Evolutionary conservation across 2,329 filamentous ascomycete species (phyloP), one percentile per base, ranked within the genome.

Genomic region (Sarocladium brachiariae): DNA sequence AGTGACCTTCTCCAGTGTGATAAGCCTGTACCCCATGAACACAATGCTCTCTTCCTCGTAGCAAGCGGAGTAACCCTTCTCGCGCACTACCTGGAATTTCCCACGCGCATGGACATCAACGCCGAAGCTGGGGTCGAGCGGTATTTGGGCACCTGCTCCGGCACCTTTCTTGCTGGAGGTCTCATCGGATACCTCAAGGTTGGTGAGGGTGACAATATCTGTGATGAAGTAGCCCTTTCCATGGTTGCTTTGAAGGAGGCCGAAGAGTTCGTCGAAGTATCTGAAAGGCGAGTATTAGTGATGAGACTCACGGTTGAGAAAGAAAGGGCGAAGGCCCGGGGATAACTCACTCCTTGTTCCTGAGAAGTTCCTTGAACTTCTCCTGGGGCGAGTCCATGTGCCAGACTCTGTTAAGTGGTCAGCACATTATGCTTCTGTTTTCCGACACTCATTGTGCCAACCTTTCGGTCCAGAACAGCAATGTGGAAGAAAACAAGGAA

Each of bases 301-400:
- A 34, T 21, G 18, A 43, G 38, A 43, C 23, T 6, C 4, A 18
- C 10, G 7, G 5, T 23, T 19, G 16, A 21, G 37, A 39, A 19
- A n/a, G n/a, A 14, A 6, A 14, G 16, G 10, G 37, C 30, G 21
- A 8, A 7, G n/a, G 39, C 21, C 25, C 6, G 21, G 31, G 9
- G 41, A 9, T 8, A 4, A 49, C 46, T 49, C 33, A 63, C 37
- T 56, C 43, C 43, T 54, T 56, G 52, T 62, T 52, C 30, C 54
- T 52, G 16, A 62, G 54, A 18, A 63, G 56, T 25, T 58, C 59
- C 49, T 60, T 60, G 53, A 63, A 63, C 53, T 62, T 61, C 23
- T 62, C 60, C 24, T 56, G 58, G 0, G 61, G 61, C 2, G 57
- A 59, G 48, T 62, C 60, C 61, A 63, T 63, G 50, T 63, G 61